Conservation (phyloP, 78 protist genomes). For the Speleostelium caveatum region DNA sequence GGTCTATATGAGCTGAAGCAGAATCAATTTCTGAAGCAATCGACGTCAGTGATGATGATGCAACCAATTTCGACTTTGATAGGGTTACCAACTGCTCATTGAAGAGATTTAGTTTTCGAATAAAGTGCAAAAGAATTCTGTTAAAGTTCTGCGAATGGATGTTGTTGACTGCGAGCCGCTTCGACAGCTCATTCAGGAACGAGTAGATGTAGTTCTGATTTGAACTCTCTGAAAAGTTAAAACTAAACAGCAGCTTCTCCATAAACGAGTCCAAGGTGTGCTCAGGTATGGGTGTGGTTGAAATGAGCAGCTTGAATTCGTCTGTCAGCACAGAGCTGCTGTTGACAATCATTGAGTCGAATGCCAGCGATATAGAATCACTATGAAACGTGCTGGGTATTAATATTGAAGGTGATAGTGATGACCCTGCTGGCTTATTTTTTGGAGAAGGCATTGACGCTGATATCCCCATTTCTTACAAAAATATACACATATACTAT, state of each 20-base stretch:
- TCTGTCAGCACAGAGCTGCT: too few species aligned
- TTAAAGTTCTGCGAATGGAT: conserved; percentile 51
- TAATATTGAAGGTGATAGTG: too few species aligned
- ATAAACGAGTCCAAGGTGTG: conserved; percentile 37
- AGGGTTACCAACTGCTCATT: conserved; percentile 12
- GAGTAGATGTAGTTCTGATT: conserved; percentile 33
- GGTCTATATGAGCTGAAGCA: conserved; percentile 5
- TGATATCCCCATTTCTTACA: too few species aligned
- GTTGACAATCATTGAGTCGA: too few species aligned
- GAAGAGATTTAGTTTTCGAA: conserved; percentile 35
- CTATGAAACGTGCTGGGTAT: too few species aligned
- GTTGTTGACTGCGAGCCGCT: conserved; percentile 38
- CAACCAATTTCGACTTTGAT: not conserved
- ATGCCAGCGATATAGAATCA: too few species aligned
- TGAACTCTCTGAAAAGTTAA: conserved; percentile 64
- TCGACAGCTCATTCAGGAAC: conserved; percentile 36
- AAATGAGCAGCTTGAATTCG: not conserved
- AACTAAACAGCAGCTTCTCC: conserved; percentile 51
- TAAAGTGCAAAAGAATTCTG: conserved; percentile 48
- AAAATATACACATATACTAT: too few species aligned
- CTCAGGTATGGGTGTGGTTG: not conserved
- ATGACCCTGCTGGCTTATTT: too few species aligned
- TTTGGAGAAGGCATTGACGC: too few species aligned
- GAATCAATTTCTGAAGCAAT: not conserved
- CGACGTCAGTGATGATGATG: not conserved